Evolutionary conservation across 2,329 filamentous ascomycete species (phyloP).

Genomic region (Alternaria metachromatica): DNA sequence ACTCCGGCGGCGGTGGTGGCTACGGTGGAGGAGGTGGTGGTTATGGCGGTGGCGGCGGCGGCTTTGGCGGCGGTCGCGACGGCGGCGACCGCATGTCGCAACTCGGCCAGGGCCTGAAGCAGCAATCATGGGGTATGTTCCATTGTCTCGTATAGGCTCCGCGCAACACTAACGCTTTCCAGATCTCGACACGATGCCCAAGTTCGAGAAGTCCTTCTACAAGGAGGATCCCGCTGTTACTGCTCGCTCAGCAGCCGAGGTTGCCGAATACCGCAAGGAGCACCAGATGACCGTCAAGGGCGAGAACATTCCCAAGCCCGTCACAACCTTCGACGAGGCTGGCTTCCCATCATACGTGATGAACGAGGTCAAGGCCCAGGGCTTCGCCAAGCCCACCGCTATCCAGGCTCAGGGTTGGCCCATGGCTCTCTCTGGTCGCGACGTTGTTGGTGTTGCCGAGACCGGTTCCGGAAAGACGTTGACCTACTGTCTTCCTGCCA

Average conservation of each 20-base stretch:
- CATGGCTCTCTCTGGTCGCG: conserved; percentile 96
- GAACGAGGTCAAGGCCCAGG: conserved; percentile 97
- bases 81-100: conserved; percentile 94
- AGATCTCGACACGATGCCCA: conserved; percentile 82
- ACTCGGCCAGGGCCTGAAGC: conserved; percentile 85
- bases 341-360: conserved; percentile 97
- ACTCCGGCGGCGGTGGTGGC: conserved; percentile 36
- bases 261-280: conserved; percentile 85
- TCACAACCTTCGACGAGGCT: conserved; percentile 97
- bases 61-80: conserved; percentile 60
- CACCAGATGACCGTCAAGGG: conserved; percentile 86
- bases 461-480: conserved; percentile 99
- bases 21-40: conserved; percentile 65
- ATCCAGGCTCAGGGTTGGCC: conserved; percentile 99
- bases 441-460: conserved; percentile 98
- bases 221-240: conserved; percentile 87
- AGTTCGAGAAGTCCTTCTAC: conserved; percentile 99
- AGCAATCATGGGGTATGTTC: conserved; percentile 85
- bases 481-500: conserved; percentile 96
- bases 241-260: conserved; percentile 75
- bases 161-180: conserved; percentile 32
- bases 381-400: conserved; percentile 89
- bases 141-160: neutral
- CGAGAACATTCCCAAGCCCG: conserved; percentile 83
- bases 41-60: conserved; percentile 27